phyloP scores from a whole-genome alignment of 2,329 filamentous ascomycete species.

The Aaosphaeria pasadenensis region DNA sequence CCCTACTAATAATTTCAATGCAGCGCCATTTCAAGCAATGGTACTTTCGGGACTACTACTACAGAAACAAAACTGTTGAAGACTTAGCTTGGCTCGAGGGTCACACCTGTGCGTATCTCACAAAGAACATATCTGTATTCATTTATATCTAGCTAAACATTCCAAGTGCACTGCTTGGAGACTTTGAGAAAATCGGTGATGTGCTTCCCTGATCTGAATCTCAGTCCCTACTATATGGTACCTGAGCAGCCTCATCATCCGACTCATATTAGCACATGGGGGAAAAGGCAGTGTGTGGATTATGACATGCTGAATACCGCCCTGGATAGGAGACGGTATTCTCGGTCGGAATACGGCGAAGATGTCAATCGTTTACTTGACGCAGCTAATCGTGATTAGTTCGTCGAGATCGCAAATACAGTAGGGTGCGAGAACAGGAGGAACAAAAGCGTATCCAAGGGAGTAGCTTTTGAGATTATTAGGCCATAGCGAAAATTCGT shows the following conservation, averaged over 20 bases:
- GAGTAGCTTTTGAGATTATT: not conserved
- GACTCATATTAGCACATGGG: not conserved
- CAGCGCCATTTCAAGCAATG: conserved; percentile 1
- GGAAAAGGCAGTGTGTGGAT: not conserved
- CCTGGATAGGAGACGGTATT: not conserved
- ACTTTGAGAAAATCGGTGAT: conserved; percentile 1
- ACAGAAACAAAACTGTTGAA: not conserved
- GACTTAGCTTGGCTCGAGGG: not conserved
- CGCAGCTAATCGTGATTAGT: not conserved
- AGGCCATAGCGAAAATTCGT: not conserved
- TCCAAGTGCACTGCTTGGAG: conserved; percentile 1
- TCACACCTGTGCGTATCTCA: not conserved
- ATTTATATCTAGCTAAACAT: not conserved
- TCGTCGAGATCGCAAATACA: not conserved
- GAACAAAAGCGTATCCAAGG: not conserved
- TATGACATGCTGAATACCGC: not conserved
- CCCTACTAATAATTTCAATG: not conserved
- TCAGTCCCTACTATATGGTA: not conserved
- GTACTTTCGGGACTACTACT: conserved; percentile 1
- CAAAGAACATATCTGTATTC: not conserved
- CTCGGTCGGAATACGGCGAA: conserved; percentile 1
- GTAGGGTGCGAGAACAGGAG: not conserved
- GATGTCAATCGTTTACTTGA: not conserved
- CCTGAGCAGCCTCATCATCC: not conserved
- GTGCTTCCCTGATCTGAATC: conserved; percentile 1